Conservation (phyloP, 1,139 yeast genomes). For the Suhomyces bolitotheri region DNA sequence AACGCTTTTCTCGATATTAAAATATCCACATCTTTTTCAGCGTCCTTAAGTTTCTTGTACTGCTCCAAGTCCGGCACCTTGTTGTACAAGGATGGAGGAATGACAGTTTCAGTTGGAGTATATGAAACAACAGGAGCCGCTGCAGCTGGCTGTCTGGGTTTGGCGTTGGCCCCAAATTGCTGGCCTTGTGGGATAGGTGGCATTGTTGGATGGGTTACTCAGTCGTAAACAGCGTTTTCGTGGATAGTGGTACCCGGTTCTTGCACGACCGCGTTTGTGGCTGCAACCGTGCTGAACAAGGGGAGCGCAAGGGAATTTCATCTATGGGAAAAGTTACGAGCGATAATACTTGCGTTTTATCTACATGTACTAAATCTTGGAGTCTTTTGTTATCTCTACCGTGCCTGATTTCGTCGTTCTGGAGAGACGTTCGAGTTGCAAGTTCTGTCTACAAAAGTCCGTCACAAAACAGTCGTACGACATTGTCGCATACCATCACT, state of each 20-base stretch:
- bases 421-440: no score
- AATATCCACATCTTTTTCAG: constrained; percentile 79
- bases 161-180: constrained; percentile 17
- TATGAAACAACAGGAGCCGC: constrained; percentile 46
- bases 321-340: no score
- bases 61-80: constrained; percentile 73
- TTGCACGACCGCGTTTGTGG: constrained; percentile 2
- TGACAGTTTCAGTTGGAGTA: constrained; percentile 72
- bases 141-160: constrained; percentile 36
- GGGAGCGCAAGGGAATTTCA: no score
- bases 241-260: not conserved
- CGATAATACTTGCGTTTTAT: no score
- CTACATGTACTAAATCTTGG: no score
- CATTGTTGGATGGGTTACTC: constrained; percentile 4
- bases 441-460: no score
- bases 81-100: constrained; percentile 59
- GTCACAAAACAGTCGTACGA: no score
- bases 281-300: not conserved
- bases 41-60: constrained; percentile 69
- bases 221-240: constrained; percentile 4
- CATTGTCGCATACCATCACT: constrained; percentile 3
- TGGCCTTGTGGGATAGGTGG: constrained; percentile 12
- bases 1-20: constrained; percentile 78
- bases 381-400: no score
- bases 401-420: no score